Conservation (phyloP, 441 rosid species). For the Erysimum cheiri region DNA sequence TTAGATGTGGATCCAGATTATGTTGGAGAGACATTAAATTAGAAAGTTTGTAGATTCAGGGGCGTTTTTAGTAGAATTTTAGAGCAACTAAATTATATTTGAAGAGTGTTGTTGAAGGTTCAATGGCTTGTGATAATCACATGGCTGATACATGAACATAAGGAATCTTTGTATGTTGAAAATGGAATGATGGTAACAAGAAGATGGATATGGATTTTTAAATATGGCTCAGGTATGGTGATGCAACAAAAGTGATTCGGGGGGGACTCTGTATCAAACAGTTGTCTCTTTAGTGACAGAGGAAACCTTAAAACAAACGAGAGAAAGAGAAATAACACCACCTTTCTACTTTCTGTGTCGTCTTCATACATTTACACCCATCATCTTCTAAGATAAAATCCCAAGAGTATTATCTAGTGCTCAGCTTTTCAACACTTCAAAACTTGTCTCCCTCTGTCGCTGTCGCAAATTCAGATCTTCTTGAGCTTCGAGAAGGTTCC, state of each 20-base stretch:
- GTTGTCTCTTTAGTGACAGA: neutral
- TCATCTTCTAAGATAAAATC: neutral
- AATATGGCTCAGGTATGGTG: neutral
- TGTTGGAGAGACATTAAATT: too few species aligned
- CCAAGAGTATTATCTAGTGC: neutral
- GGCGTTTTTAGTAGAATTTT: too few species aligned
- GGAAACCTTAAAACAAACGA: conserved; percentile 5
- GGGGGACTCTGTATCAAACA: neutral
- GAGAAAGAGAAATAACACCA: conserved; percentile 23
- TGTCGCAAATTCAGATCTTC: conserved; percentile 53
- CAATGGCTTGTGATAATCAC: neutral
- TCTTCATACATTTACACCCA: too few species aligned
- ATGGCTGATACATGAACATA: neutral
- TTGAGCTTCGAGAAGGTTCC: conserved; percentile 93
- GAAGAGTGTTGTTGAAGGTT: neutral
- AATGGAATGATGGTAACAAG: neutral
- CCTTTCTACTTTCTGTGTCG: neutral
- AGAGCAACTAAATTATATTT: neutral
- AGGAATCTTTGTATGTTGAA: neutral
- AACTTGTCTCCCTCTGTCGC: neutral
- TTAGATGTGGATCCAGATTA: too few species aligned
- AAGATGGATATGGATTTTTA: neutral
- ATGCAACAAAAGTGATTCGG: conserved; percentile 11
- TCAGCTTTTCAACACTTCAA: conserved; percentile 2
- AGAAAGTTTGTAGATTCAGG: neutral